phyloP scores from a whole-genome alignment of 164 flowering plant species.

The Amborella trichopoda region DNA sequence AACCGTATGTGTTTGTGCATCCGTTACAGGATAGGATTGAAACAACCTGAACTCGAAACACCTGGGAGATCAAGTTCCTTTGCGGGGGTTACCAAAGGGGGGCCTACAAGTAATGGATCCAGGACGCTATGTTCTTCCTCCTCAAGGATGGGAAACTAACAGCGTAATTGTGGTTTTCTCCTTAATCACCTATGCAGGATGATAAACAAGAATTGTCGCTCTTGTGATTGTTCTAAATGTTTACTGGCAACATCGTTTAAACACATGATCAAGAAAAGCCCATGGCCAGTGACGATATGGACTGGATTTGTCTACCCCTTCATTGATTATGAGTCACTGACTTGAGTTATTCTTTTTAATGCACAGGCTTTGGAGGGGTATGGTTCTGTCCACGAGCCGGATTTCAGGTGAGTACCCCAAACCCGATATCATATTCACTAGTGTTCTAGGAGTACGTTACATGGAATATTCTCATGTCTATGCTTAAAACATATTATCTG shows the following conservation, averaged over 20 bases:
- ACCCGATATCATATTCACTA: not conserved
- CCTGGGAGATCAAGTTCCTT: slow-evolving; percentile 37
- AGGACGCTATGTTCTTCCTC: slow-evolving; percentile 90
- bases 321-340: slow-evolving; percentile 86
- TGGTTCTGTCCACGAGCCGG: slow-evolving; percentile 76
- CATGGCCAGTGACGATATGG: slow-evolving; percentile 89
- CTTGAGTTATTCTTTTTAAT: slow-evolving; percentile 98
- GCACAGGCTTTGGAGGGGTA: slow-evolving; percentile 99
- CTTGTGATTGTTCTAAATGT: slow-evolving; percentile 68
- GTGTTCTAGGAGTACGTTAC: not conserved
- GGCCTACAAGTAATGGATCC: slow-evolving; percentile 68
- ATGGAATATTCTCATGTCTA: not conserved
- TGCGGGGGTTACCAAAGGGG: slow-evolving; percentile 25
- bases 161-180: slow-evolving; percentile 99
- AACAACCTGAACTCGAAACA: slow-evolving; percentile 41
- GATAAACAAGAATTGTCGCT: slow-evolving; percentile 72
- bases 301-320: slow-evolving; percentile 77
- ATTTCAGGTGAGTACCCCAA: slow-evolving; percentile 83
- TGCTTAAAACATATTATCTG: not conserved
- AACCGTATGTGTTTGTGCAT: slow-evolving; percentile 72
- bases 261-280: slow-evolving; percentile 53
- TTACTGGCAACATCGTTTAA: slow-evolving; percentile 61
- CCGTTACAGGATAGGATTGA: slow-evolving; percentile 80
- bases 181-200: slow-evolving; percentile 89
- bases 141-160: slow-evolving; percentile 99